A percentile compares a stretch with the other conserved stretches of the same genome.
These are phyloP conservation scores for Citrus medica DNA, from an alignment of 345 rosid genomes.

Conservation along the genomic window DNA sequence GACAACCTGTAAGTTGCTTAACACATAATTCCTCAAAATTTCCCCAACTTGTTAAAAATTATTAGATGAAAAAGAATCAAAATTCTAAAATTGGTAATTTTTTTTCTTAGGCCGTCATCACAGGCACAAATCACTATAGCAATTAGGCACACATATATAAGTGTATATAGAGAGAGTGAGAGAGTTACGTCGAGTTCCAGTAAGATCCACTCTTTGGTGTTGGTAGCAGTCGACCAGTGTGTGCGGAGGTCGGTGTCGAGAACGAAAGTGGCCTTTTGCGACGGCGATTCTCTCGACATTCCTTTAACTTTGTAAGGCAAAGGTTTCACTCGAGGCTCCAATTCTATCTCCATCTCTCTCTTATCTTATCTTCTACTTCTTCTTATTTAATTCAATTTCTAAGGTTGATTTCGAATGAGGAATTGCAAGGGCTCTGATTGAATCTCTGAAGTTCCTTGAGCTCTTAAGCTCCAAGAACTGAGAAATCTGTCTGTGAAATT, in stretches of 20 bases:
- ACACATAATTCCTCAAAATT: not conserved
- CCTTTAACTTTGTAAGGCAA: conserved; percentile 73
- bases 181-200: conserved; percentile 70
- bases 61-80: not conserved
- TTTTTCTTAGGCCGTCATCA: not conserved
- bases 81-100: not conserved
- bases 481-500: not conserved
- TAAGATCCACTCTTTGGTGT: conserved; percentile 87
- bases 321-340: conserved; percentile 70
- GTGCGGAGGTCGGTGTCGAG: conserved; percentile 81
- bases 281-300: conserved; percentile 69
- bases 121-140: not conserved
- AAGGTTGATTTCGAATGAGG: not conserved
- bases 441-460: not conserved
- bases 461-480: not conserved
- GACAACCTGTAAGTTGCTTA: not conserved
- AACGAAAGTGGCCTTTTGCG: conserved; percentile 67
- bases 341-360: conserved; percentile 59
- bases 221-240: conserved; percentile 86
- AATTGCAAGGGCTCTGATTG: not conserved
- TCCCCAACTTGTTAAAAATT: not conserved
- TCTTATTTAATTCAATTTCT: not conserved
- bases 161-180: conserved; percentile 5
- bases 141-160: not conserved
- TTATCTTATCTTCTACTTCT: too few relatives aligned